These are phyloP conservation scores for Mycena albidolilacea DNA, from an alignment of 768 basidiomycete genomes.

Conservation along the genomic window DNA sequence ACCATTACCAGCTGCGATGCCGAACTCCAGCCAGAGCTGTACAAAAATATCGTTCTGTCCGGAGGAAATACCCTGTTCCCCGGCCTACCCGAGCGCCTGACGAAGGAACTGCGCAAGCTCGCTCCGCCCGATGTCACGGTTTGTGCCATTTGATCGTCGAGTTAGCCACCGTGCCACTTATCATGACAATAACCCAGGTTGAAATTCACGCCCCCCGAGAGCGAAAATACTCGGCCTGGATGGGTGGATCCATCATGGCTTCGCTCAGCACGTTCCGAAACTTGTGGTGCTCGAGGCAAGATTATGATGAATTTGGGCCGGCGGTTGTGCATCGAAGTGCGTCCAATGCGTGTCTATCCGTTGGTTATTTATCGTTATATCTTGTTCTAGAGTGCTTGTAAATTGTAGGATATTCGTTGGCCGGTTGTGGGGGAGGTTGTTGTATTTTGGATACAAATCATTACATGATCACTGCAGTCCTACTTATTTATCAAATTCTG, in stretches of 20 bases:
- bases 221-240: slow-evolving; percentile 68
- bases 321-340: slow-evolving; percentile 22
- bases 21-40: neutral
- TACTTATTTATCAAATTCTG: no score
- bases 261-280: slow-evolving; percentile 19
- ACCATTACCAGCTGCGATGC: slow-evolving; percentile 19
- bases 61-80: slow-evolving; percentile 27
- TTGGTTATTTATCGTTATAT: neutral
- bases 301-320: slow-evolving; percentile 23
- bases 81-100: slow-evolving; percentile 65
- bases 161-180: no score
- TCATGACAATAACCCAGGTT: neutral
- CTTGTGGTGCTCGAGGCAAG: slow-evolving; percentile 13
- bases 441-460: neutral
- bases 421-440: neutral
- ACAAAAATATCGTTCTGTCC: slow-evolving; percentile 5
- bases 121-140: slow-evolving; percentile 76
- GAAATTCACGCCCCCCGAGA: slow-evolving; percentile 74
- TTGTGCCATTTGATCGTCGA: no score
- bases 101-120: slow-evolving; percentile 76
- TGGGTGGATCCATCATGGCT: slow-evolving; percentile 27
- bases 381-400: neutral
- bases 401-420: neutral
- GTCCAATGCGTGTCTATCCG: neutral
- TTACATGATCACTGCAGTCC: neutral